These are phyloP conservation scores for Pseudogymnoascus sp. DNA, from an alignment of 2,329 filamentous ascomycete species.

Conservation along the genomic window DNA sequence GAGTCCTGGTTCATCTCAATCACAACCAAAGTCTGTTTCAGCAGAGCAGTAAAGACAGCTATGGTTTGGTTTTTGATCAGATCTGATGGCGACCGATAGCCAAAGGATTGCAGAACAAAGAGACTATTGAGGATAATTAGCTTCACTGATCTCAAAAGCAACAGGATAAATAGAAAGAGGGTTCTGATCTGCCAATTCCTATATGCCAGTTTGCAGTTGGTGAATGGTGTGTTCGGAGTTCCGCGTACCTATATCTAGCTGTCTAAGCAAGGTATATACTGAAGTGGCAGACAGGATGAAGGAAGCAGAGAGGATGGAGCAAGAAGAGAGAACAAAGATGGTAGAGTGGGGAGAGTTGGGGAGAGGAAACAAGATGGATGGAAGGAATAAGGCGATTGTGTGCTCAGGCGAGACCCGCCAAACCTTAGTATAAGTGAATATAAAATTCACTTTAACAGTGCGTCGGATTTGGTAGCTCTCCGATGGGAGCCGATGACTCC, in stretches of 20 bases:
- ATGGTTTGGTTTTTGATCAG: neutral
- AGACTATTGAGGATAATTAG: neutral
- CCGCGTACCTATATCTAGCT: neutral
- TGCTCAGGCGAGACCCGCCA: neutral
- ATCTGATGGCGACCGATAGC: neutral
- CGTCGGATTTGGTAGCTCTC: neutral
- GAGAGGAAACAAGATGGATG: neutral
- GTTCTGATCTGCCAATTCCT: neutral
- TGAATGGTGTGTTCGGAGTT: neutral
- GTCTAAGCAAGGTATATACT: neutral
- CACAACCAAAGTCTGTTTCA: neutral
- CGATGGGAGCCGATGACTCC: neutral
- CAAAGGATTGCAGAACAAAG: neutral
- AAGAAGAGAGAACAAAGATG: neutral
- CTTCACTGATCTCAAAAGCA: neutral
- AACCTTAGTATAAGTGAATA: neutral
- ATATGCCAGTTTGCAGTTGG: neutral
- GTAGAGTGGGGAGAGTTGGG: neutral
- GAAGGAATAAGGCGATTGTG: neutral
- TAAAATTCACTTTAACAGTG: slow-evolving; percentile 1
- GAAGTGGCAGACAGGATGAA: neutral
- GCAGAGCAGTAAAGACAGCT: neutral
- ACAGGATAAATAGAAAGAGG: neutral
- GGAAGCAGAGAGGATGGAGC: neutral
- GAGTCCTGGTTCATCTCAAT: slow-evolving; percentile 2